Base-by-base conservation (phyloP, 2,329 filamentous ascomycete genomes). In the Dactylonectria macrodidyma region DNA sequence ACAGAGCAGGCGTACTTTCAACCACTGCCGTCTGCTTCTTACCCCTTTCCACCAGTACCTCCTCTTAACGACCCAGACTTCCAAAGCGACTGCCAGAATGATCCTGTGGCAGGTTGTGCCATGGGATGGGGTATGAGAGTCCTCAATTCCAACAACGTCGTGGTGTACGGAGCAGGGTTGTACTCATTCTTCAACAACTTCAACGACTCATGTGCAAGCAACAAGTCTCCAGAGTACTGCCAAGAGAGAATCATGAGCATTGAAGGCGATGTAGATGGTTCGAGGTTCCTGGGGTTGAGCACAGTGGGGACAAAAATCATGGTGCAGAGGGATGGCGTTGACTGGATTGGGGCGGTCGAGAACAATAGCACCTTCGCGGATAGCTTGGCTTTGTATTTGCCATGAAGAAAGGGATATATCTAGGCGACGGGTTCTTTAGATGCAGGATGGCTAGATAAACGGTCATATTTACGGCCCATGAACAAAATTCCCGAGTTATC, bases 1-100 rank as follows among this genome's bases (percentile, higher is more conserved):
- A 90, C 91, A 57, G 91, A 93, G 78, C 90, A 91, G 5, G 88
- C 91, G 1, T 94, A 94, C 80, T 93, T 88, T 80, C 91, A 93
- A 78, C 89, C 90, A 26, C 89, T 87, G 75, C 91, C 91, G 0
- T 81, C 81, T 52, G 88, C 91, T 0, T 84, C 85, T 0, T 81
- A 81, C 8, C 91, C 90, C 1, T 93, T 92, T 80, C 76, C 83
- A 0, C 73, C 81, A 0, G 80, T 83, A 22, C 50, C 78, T 1
- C 75, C 81, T 12, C 79, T 86, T 62, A 52, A 65, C 8, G 75
- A 77, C 46, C 75, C 75, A 1, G 41, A 76, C 54, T 77, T 77
- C 41, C 57, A 68, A 44, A 52, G n/a, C 19, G 50, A 65, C 36
- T 77, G 75, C 9, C 71, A 69, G 54, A 78, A 82, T 65, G 87